phyloP scores from a whole-genome alignment of 345 rosid species.

The Cardamine resedifolia region DNA sequence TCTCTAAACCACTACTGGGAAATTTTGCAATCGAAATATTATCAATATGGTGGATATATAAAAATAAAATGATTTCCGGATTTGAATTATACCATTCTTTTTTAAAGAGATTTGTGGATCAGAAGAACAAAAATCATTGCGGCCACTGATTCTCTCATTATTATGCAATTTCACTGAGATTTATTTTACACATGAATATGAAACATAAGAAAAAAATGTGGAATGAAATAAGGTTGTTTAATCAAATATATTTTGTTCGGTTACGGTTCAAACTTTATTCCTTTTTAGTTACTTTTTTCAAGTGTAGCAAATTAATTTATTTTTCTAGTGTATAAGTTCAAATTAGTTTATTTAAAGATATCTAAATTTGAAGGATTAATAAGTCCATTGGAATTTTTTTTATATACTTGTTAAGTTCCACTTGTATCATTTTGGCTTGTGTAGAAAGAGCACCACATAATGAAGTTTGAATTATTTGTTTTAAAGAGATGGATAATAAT shows the following conservation, averaged over 20 bases:
- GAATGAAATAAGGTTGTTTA: not conserved
- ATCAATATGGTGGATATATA: not conserved
- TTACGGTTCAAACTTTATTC: not conserved
- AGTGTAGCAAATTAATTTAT: not conserved
- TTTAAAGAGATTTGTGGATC: not conserved
- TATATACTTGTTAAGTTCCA: too few relatives aligned
- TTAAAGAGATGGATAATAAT: not conserved
- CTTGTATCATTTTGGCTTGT: too few relatives aligned
- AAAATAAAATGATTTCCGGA: not conserved
- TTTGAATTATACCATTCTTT: not conserved
- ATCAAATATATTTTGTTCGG: not conserved
- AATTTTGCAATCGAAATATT: not conserved
- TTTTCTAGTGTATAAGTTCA: not conserved
- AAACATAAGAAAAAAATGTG: conserved; percentile 13
- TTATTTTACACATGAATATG: not conserved
- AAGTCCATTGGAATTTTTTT: too few relatives aligned
- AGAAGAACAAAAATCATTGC: not conserved
- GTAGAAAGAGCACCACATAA: too few relatives aligned
- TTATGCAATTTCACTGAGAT: not conserved
- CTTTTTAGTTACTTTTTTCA: not conserved
- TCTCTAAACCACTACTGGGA: not conserved
- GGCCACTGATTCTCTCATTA: not conserved
- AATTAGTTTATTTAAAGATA: not conserved
- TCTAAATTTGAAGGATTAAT: not conserved
- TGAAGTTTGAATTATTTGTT: too few relatives aligned